Evolutionary conservation across 1,284 basidiomycete species (phyloP), one percentile per base, ranked within the genome.

Genomic region (Tylopilus orsonianus): DNA sequence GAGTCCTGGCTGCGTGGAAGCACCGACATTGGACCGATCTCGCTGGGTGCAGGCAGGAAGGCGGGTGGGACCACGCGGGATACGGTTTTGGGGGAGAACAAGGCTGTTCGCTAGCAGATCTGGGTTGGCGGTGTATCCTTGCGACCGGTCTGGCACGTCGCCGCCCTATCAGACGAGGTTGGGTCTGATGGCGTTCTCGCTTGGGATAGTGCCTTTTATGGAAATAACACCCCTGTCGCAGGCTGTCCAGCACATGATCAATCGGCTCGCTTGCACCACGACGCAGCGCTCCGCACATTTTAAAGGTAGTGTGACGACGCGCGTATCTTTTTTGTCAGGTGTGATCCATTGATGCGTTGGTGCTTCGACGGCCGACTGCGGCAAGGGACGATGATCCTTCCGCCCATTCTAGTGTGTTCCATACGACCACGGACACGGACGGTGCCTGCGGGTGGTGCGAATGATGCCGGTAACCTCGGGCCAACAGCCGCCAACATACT

Each of bases 1-100:
- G 60, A 48, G 37, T 62, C 46, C 23, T 41, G 20, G 39, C 43
- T 47, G 41, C 30, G 48, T 40, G 24, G 19, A 27, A 60, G 39
- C 39, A 53, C 41, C 42, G 32, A 33, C 42, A 37, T 47, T 8
- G n/a, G 23, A 37, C 44, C 30, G 46, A 35, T 42, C 44, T 48
- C 12, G 49, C 20, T 51, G 13, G 13, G 44, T 27, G 32, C 5
- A 24, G 14, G 22, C 9, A 20, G 18, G 4, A 30, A 22, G 8
- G 24, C 27, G 10, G 36, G 24, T 18, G 24, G 16, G 26, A n/a
- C 36, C 48, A 53, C 52, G 48, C 39, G 48, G 42, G 35, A 45
- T 42, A 53, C 8, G 32, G 22, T 39, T 35, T n/a, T n/a, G n/a
- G n/a, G n/a, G n/a, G n/a, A n/a, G n/a, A n/a, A n/a, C n/a, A n/a